Evolutionary conservation across 768 basidiomycete genomes (phyloP).

Genomic region (Pleurotus cornucopiae): DNA sequence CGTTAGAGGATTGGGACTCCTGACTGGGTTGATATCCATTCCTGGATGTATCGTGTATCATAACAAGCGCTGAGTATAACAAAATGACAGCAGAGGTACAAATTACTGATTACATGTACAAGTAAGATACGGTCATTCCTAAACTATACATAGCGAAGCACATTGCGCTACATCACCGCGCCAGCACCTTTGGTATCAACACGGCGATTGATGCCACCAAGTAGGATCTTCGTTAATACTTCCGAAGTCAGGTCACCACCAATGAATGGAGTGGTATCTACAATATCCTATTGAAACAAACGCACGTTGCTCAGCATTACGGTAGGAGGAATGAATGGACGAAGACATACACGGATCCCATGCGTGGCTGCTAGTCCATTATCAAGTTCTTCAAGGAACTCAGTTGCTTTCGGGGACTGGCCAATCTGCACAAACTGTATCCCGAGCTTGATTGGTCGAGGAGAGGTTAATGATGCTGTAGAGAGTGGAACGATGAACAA

Average conservation of each 20-base stretch:
- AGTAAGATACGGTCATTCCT: background rate
- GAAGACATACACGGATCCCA: constrained; percentile 38
- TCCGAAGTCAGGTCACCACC: constrained; percentile 38
- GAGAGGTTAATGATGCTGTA: background rate
- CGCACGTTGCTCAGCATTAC: too few species aligned
- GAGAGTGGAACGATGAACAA: background rate
- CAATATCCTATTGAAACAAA: constrained; percentile 47
- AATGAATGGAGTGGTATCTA: constrained; percentile 60
- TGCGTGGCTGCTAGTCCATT: constrained; percentile 42
- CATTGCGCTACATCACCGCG: constrained; percentile 6
- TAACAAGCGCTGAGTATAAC: background rate
- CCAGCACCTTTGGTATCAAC: constrained; percentile 15
- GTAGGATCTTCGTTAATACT: constrained; percentile 54
- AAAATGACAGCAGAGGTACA: background rate
- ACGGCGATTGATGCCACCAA: constrained; percentile 62
- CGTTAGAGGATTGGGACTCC: constrained; percentile 75
- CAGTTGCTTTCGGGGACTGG: constrained; percentile 30
- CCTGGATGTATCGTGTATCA: background rate
- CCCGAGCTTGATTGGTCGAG: constrained; percentile 40
- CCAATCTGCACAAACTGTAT: constrained; percentile 77
- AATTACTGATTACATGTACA: background rate
- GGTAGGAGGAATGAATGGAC: background rate
- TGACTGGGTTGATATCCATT: constrained; percentile 18
- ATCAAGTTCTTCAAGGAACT: constrained; percentile 51
- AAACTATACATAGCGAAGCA: too few species aligned